Evolutionary conservation across 495 filamentous ascomycete species (phyloP), one percentile per base, ranked within the genome.

Genomic region (Aspergillus bertholletiae): DNA sequence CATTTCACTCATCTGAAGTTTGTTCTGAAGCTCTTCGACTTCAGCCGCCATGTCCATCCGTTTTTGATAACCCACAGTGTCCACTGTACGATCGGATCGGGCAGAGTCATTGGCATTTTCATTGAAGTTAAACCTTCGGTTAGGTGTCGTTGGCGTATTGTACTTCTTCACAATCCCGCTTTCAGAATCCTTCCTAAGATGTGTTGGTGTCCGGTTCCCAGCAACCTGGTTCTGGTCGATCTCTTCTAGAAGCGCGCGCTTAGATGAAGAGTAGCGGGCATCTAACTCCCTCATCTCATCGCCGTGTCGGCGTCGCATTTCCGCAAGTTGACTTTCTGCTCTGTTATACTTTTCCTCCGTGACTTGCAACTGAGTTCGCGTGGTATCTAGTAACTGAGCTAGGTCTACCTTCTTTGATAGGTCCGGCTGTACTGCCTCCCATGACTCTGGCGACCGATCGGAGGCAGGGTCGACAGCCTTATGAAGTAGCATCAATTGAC

Each of bases 1-100:
- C 90, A 98, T 96, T 70, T 97, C 88, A 7, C 88, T 87, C 74
- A 97, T 83, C 62, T 98, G 93, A 43, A 98, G 82, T 68, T 96
- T 91, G 66, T 95, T 97, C 64, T 97, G 94, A 43, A 96, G 77
- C 69, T 95, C 84, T 63, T 98, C 94, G 8, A 97, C 74, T 63
- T 98, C 93, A 11, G 89, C 84, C 32, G 90, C 92, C 51, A 96
- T 74, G 63, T 98, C 94, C 86, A 96, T 91, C 15, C 87, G 84
- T 60, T 88, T 89, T 64, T 95, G 91, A 71, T 88, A 95, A 56
- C 88, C 86, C 45, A 92, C 80, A 40, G 90, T 92, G 68, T 97
- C 94, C 35, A 92, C 87, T 0, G 93, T 96, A 26, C 84, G 80
- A 62, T 98, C 94, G 13, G 92, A 96, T 27, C 89, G 84, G 50